Conservation (phyloP, 768 basidiomycete species). For the Chlorophyllum brunneum region DNA sequence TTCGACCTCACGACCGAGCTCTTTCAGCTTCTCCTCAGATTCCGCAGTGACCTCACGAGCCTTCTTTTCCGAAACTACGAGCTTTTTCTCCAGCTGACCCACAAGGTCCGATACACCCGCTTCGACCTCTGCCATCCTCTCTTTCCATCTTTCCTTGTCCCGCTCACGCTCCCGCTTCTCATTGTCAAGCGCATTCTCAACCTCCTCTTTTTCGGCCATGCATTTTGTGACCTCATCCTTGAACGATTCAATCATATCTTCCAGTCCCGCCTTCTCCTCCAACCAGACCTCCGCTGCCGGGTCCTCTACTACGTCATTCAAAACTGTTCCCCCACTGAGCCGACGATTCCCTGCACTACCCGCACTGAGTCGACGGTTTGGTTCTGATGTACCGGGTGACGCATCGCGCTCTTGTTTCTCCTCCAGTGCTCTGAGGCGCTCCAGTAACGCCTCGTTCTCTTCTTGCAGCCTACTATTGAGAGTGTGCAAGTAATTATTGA, state of each 20-base stretch:
- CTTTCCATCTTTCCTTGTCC: constrained; percentile 70
- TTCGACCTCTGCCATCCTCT: constrained; percentile 69
- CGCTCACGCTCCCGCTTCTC: constrained; percentile 56
- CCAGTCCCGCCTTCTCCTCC: constrained; percentile 63
- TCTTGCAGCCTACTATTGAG: constrained; percentile 80
- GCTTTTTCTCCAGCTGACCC: constrained; percentile 55
- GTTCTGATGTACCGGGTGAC: constrained; percentile 24
- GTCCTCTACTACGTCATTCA: constrained; percentile 66
- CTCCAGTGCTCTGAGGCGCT: constrained; percentile 49
- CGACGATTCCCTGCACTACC: constrained; percentile 43
- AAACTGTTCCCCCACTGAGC: constrained; percentile 46
- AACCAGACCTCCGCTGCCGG: constrained; percentile 60
- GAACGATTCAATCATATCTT: constrained; percentile 47
- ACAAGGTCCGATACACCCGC: constrained; percentile 65
- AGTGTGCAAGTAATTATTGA: constrained; percentile 84
- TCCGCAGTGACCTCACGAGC: constrained; percentile 38
- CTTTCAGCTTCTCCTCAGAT: constrained; percentile 32
- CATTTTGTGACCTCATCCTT: constrained; percentile 46
- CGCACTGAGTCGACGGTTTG: constrained; percentile 30
- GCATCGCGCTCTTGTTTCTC: constrained; percentile 37
- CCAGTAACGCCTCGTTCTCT: constrained; percentile 71
- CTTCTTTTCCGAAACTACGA: constrained; percentile 47
- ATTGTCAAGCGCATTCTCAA: constrained; percentile 42
- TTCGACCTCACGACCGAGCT: constrained; percentile 41
- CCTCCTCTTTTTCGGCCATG: constrained; percentile 40